A percentile compares a stretch with the other conserved stretches of the same genome.
These are phyloP conservation scores for Umbilicus rupestris DNA, from an alignment of 164 flowering plant species.

Conservation along the genomic window DNA sequence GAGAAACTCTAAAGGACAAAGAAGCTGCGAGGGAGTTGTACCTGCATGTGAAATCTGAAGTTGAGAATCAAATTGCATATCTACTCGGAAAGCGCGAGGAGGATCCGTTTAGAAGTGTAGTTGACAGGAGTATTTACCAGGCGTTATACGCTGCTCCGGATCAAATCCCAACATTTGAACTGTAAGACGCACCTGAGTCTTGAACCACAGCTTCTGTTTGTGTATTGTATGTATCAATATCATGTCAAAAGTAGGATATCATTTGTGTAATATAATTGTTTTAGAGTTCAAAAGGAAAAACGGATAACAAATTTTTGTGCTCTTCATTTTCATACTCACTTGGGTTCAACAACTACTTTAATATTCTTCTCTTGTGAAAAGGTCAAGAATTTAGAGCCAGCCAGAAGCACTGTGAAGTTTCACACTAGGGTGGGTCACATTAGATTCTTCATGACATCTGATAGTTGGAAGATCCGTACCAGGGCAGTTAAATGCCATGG, in stretches of 20 bases:
- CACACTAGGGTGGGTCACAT: too few relatives aligned
- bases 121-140: constrained; percentile 44
- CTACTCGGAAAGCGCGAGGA: constrained; percentile 63
- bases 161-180: constrained; percentile 12
- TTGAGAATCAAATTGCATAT: constrained; percentile 41
- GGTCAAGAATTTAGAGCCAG: too few relatives aligned
- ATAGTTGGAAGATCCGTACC: too few relatives aligned
- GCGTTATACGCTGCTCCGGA: constrained; percentile 9
- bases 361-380: too few relatives aligned
- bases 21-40: constrained; percentile 45
- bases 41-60: constrained; percentile 51
- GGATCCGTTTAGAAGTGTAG: constrained; percentile 63
- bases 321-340: too few relatives aligned
- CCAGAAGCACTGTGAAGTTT: too few relatives aligned
- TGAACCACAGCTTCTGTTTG: not conserved
- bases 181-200: not conserved
- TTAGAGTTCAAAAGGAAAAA: not conserved
- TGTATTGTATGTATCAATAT: constrained; percentile 2
- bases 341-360: too few relatives aligned
- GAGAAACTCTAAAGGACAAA: constrained; percentile 17
- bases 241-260: not conserved
- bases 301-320: too few relatives aligned
- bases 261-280: not conserved
- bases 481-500: too few relatives aligned
- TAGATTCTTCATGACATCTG: too few relatives aligned